Percentiles rank a stretch among this genome's conserved stretches.
Evolutionary conservation across 352 stramenopile genomes (phyloP).

Genomic region (Phytophthora sp.): DNA sequence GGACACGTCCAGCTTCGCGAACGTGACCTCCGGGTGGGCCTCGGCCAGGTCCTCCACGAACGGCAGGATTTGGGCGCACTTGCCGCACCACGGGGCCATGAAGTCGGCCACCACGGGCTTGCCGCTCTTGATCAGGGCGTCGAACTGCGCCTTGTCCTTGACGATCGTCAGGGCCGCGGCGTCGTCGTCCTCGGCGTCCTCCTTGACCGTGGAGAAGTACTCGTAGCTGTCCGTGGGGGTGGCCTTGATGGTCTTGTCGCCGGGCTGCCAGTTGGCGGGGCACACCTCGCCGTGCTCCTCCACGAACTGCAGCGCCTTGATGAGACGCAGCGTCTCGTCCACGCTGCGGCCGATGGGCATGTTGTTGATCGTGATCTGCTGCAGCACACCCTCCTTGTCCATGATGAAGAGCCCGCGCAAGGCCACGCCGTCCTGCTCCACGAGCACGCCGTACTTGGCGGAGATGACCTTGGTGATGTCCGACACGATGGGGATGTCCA

Average conservation of each 20-base stretch:
- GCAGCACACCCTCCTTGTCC: slow-evolving; percentile 85
- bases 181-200: slow-evolving; percentile 50
- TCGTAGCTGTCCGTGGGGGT: slow-evolving; percentile 84
- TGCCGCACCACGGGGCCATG: slow-evolving; percentile 88
- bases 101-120: slow-evolving; percentile 85
- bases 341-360: slow-evolving; percentile 92
- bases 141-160: slow-evolving; percentile 68
- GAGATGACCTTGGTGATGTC: slow-evolving; percentile 94
- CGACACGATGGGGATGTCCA: slow-evolving; percentile 94
- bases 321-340: slow-evolving; percentile 92
- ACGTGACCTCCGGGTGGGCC: slow-evolving; percentile 72
- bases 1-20: slow-evolving; percentile 82
- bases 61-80: slow-evolving; percentile 84
- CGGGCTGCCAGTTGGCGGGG: slow-evolving; percentile 93
- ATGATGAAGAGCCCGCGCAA: slow-evolving; percentile 95
- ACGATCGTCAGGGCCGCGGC: slow-evolving; percentile 51
- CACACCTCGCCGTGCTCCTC: slow-evolving; percentile 94
- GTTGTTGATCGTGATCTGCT: slow-evolving; percentile 93
- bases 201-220: slow-evolving; percentile 84
- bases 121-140: slow-evolving; percentile 65
- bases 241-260: slow-evolving; percentile 89
- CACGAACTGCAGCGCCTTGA: slow-evolving; percentile 93
- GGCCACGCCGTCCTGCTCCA: slow-evolving; percentile 85
- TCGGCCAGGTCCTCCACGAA: slow-evolving; percentile 74
- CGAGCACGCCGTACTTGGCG: slow-evolving; percentile 91